phyloP scores from a whole-genome alignment of 805 yeast species.

The Candida pseudofarinosa region DNA sequence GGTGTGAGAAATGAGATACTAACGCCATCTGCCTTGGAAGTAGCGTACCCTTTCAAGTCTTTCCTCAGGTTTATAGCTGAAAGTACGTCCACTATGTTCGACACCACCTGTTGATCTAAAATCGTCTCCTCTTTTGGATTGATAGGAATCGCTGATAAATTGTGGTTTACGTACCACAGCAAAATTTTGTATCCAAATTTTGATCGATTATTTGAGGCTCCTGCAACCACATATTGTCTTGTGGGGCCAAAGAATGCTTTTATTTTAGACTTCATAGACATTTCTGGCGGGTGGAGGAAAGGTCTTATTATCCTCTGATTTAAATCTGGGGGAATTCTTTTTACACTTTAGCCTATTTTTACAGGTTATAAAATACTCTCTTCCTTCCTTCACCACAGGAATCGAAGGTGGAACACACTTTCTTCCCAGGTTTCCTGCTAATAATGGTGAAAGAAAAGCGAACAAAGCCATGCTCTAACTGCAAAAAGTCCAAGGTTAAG shows the following conservation, averaged over 20 bases:
- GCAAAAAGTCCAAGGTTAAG: conserved; percentile 60
- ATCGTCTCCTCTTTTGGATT: conserved; percentile 55
- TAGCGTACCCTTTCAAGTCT: conserved; percentile 21
- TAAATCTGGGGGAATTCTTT: neutral
- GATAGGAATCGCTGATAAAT: conserved; percentile 59
- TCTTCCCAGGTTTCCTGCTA: too few species aligned
- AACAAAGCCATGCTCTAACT: conserved; percentile 59
- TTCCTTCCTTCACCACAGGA: too few species aligned
- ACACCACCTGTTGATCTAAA: conserved; percentile 37
- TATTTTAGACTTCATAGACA: conserved; percentile 37
- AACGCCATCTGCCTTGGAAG: conserved; percentile 37
- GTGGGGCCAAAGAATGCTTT: conserved; percentile 48
- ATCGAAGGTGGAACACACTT: too few species aligned
- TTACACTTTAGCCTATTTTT: neutral
- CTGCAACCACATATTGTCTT: conserved; percentile 60
- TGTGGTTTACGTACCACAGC: conserved; percentile 58
- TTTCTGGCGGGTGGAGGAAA: conserved; percentile 7
- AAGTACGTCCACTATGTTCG: conserved; percentile 26
- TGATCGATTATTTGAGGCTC: conserved; percentile 60
- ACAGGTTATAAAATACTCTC: too few species aligned
- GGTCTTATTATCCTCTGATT: neutral
- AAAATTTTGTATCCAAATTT: conserved; percentile 72
- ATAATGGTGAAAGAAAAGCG: conserved; percentile 34
- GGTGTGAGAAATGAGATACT: conserved; percentile 74
- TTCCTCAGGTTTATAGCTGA: conserved; percentile 14